Base-by-base conservation (phyloP, 805 yeast genomes). In the Cyberlindnera xylosilytica region DNA sequence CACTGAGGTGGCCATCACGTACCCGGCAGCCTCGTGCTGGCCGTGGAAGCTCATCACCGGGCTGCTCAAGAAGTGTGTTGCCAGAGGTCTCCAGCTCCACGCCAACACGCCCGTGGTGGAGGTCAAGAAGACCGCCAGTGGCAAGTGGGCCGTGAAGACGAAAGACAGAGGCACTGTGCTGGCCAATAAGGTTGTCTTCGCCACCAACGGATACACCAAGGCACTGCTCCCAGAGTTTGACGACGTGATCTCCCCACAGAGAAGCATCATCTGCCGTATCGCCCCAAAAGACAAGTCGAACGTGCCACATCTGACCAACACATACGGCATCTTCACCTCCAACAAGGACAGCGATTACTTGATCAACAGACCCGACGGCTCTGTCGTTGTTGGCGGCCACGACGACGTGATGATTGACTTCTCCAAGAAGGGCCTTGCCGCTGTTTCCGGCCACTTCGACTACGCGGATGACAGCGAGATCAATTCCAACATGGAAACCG, bases 1-100 rank as follows among this genome's bases (percentile, higher is more conserved):
- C 65, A 97, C 98, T 56, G 95, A 90, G 57, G 89, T 87, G 53
- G 65, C 79, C 30, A 56, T 75, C 42, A 65, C 82, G 1, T 63
- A 61, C 44, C 68, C 73, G 4, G 74, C 75, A 4, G 70, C 72
- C 6, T 65, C 68, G 5, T 53, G 72, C 37, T 71, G 74, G 65
- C 74, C 77, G 3, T 69, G 73, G 52, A 66, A 66, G 47, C 52
- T 73, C 3, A 60, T 69, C 35, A 53, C 58, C 4, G 53, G 58
- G 1, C 39, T 73, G 2, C 49, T 72, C 37, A 58, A 60, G 46
- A 51, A 49, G 16, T 50, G 60, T 20, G 51, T 71, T 4, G 45
- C 49, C 10, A 54, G 55, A 19, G 72, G 71, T n/a, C 49, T 70
- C 28, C 63, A 69, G 36, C 45, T 73, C 24, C 73, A 72, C 41